Conservation (phyloP, 2,329 filamentous ascomycete genomes). For the Nothophoma quercina region DNA sequence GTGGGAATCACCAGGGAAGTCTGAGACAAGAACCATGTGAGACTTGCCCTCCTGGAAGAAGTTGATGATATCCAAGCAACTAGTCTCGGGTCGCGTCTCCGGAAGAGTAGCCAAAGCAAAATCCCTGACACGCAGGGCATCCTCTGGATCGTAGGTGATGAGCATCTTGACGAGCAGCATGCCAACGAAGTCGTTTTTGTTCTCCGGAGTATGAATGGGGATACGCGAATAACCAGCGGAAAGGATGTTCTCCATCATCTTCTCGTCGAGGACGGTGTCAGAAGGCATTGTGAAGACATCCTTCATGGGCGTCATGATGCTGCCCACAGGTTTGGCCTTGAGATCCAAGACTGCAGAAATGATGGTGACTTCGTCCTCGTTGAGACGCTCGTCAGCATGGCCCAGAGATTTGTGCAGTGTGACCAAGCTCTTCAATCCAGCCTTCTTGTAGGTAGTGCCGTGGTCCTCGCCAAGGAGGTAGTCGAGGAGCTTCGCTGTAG, state of each 20-base stretch:
- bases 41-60: constrained; percentile 99
- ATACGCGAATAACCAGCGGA: constrained; percentile 95
- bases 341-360: constrained; percentile 96
- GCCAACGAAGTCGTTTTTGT: constrained; percentile 86
- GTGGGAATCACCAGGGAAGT: constrained; percentile 86
- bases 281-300: constrained; percentile 98
- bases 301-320: constrained; percentile 98
- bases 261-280: constrained; percentile 89
- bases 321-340: constrained; percentile 93
- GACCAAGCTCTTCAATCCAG: constrained; percentile 93
- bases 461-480: constrained; percentile 93
- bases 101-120: constrained; percentile 93
- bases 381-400: constrained; percentile 82
- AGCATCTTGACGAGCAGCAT: constrained; percentile 99
- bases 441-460: constrained; percentile 97
- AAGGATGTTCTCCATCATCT: constrained; percentile 92
- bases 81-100: constrained; percentile 93
- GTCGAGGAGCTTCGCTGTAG: constrained; percentile 94
- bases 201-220: constrained; percentile 88
- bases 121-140: constrained; percentile 83
- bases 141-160: constrained; percentile 97
- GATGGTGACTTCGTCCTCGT: constrained; percentile 98
- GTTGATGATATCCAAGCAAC: constrained; percentile 97
- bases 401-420: constrained; percentile 93
- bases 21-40: constrained; percentile 96